Base-by-base conservation (phyloP, 2,329 filamentous ascomycete genomes). In the Pseudocercospora pini-densiflorae region DNA sequence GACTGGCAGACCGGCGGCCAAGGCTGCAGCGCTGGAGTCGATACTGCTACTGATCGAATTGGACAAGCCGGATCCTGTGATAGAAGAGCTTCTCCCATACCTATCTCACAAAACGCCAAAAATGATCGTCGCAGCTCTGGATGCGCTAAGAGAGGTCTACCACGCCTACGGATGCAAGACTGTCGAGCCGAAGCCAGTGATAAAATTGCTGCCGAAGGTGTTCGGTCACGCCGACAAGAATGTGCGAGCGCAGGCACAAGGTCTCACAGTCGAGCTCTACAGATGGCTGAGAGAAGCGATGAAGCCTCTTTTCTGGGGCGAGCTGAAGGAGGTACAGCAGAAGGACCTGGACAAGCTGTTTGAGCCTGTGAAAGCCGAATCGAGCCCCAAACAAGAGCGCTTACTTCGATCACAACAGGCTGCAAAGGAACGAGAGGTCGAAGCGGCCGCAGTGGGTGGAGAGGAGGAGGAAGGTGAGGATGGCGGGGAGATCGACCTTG, bases 211-310 rank as follows among this genome's bases (percentile, higher is more conserved):
- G 1, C 93, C 95, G 2, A 97, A 97, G 77, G 90, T 90, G 1
- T 99, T 97, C 77, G 93, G 92, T 21, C 95, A 98, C 78, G 94
- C 95, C 33, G 95, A 99, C 84, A 99, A 99, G 81, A 98, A 98
- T 77, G 92, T 99, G 16, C 90, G 95, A 79, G 93, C 94, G 3
- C 95, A 97, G 78, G 93, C 94, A 29, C 95, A 95, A 55, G 93
- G 91, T 73, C 84, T 99, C 64, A 91, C 94, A 0, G 92, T 97
- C 57, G 96, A 99, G 77, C 88, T 99, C 65, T 99, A 99, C 80
- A 86, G 95, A 79, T 99, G 96, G 95, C 85, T 99, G 36, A 91
- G 94, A 72, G 95, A 99, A 70, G 94, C 94, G 10, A 97, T 99
- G 89, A 99, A 99, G 78, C 93, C 94, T 43, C 90, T 98, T 80